phyloP scores from a whole-genome alignment of 148 eudicot species.

The Silene uniflora region DNA sequence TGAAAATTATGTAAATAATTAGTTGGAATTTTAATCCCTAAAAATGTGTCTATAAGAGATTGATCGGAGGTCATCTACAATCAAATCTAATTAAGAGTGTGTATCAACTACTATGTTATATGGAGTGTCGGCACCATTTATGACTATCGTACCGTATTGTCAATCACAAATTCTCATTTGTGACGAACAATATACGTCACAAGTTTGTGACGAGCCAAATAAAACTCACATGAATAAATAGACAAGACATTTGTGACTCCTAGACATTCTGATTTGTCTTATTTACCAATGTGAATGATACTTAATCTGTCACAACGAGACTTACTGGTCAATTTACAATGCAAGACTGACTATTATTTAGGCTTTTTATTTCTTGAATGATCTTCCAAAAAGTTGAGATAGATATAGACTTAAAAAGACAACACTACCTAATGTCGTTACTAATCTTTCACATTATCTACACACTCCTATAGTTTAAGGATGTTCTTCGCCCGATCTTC shows the following conservation, averaged over 20 bases:
- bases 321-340: too few species aligned
- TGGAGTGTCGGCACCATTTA: constrained; percentile 15
- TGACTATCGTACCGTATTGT: not conserved
- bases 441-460: not conserved
- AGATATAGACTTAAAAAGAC: not conserved
- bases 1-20: not conserved
- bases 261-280: too few species aligned
- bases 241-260: too few species aligned
- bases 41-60: not conserved
- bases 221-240: too few species aligned
- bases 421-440: not conserved
- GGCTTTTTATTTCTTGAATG: not conserved
- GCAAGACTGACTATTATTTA: too few species aligned
- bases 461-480: too few species aligned
- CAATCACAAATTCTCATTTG: not conserved
- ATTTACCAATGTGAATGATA: too few species aligned
- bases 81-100: not conserved
- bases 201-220: too few species aligned
- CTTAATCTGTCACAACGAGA: too few species aligned
- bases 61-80: not conserved
- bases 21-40: not conserved
- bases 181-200: too few species aligned
- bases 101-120: constrained; percentile 2
- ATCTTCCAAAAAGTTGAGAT: not conserved
- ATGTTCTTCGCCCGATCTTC: too few species aligned